Evolutionary conservation across 305 asterid genomes (phyloP).

Genomic region (Andrographis paniculata): DNA sequence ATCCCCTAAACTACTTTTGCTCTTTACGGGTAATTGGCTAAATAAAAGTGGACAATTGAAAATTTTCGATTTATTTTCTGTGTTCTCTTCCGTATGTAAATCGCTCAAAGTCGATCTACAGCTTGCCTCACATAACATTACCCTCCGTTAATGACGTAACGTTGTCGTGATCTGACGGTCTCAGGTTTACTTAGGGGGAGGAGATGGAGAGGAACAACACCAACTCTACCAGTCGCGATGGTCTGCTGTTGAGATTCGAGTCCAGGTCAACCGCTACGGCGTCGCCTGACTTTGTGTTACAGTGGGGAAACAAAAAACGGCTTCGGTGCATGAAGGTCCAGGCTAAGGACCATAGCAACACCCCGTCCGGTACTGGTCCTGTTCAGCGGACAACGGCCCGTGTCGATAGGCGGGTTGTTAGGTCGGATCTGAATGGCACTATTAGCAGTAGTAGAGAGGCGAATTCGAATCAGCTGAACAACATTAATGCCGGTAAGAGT

Average conservation of each 20-base stretch:
- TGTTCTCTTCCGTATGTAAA: too few relatives aligned
- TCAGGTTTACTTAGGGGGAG: too few relatives aligned
- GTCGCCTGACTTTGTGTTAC: conserved; percentile 70
- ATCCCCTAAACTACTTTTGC: too few relatives aligned
- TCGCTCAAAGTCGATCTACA: too few relatives aligned
- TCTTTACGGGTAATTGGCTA: too few relatives aligned
- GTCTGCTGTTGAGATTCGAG: conserved; percentile 42
- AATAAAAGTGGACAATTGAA: too few relatives aligned
- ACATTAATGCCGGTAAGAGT: conserved; percentile 17
- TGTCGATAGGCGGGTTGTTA: conserved; percentile 52
- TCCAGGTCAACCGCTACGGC: conserved; percentile 44
- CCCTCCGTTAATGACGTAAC: too few relatives aligned
- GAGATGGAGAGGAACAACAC: too few relatives aligned
- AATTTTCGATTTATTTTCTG: too few relatives aligned
- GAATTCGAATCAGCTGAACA: conserved; percentile 24
- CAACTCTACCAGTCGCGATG: too few relatives aligned
- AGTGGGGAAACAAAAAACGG: conserved; percentile 84
- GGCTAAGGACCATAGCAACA: conserved; percentile 29
- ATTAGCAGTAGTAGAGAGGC: conserved; percentile 19
- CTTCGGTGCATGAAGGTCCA: conserved; percentile 69
- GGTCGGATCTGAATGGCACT: conserved; percentile 40
- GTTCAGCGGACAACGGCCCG: conserved; percentile 35
- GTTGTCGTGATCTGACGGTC: too few relatives aligned
- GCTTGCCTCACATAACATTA: too few relatives aligned
- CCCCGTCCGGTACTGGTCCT: conserved; percentile 34